These are phyloP conservation scores for Claviceps sp. DNA, from an alignment of 2,329 filamentous ascomycete species.

Conservation along the genomic window DNA sequence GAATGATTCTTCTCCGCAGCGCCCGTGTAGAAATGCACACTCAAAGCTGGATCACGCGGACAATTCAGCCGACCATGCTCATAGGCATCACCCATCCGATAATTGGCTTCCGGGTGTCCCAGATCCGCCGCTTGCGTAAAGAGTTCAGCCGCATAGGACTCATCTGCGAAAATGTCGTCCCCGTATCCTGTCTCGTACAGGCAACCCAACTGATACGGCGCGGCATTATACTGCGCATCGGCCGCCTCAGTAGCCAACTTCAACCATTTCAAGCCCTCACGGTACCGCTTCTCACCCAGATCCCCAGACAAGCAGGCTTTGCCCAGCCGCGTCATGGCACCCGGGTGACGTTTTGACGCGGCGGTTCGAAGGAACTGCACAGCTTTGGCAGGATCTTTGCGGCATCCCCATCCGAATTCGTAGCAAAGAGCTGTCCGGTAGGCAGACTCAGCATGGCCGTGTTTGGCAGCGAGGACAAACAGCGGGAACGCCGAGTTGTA, in stretches of 20 bases:
- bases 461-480: constrained; percentile 87
- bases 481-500: constrained; percentile 84
- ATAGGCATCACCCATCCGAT: constrained; percentile 88
- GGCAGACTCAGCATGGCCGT: constrained; percentile 90
- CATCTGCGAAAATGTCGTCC: constrained; percentile 85
- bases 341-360: constrained; percentile 87
- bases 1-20: constrained; percentile 77
- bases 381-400: constrained; percentile 79
- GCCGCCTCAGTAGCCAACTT: constrained; percentile 85
- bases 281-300: constrained; percentile 73
- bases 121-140: constrained; percentile 91
- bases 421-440: constrained; percentile 92
- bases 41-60: constrained; percentile 80
- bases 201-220: constrained; percentile 78
- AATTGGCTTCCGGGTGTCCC: constrained; percentile 75
- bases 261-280: constrained; percentile 91
- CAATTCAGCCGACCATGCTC: constrained; percentile 83
- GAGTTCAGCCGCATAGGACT: constrained; percentile 79
- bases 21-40: constrained; percentile 93
- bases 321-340: constrained; percentile 83
- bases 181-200: constrained; percentile 90
- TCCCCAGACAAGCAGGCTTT: constrained; percentile 84
- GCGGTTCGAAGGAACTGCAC: constrained; percentile 86
- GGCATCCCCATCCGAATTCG: constrained; percentile 94
- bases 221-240: constrained; percentile 82